These are phyloP conservation scores for Candida gigantensis DNA, from an alignment of 1,139 yeast genomes.

Conservation along the genomic window DNA sequence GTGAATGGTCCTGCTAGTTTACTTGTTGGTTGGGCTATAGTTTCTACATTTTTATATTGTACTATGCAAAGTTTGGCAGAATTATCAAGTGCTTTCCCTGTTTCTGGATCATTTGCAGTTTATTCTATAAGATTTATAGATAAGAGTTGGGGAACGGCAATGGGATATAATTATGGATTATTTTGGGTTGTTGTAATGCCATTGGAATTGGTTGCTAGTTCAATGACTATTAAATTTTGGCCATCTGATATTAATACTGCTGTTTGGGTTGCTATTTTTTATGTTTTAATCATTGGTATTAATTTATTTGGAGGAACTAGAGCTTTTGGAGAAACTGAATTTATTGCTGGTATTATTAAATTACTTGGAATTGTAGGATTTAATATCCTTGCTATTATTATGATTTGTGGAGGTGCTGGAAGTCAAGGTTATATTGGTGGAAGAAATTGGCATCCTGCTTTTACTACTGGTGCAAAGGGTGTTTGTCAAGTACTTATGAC, in stretches of 20 bases:
- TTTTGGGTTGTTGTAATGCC: constrained; percentile 74
- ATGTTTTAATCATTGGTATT: constrained; percentile 53
- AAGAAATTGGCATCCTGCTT: constrained; percentile 57
- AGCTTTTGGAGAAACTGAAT: constrained; percentile 72
- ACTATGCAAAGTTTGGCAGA: constrained; percentile 73
- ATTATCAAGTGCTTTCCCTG: constrained; percentile 65
- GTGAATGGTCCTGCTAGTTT: constrained; percentile 44
- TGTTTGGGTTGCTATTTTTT: constrained; percentile 69
- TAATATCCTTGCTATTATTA: constrained; percentile 66
- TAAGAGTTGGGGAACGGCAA: constrained; percentile 74
- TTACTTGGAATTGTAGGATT: constrained; percentile 66
- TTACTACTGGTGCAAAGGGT: constrained; percentile 63
- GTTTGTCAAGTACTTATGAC: constrained; percentile 42
- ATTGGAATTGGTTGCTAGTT: constrained; percentile 69
- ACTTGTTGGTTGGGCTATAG: constrained; percentile 45
- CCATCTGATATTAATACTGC: constrained; percentile 55
- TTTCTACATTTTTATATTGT: constrained; percentile 52
- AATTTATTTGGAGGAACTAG: constrained; percentile 58
- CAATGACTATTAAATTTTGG: constrained; percentile 71
- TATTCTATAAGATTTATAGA: constrained; percentile 66
- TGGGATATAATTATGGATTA: constrained; percentile 69
- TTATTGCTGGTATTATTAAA: constrained; percentile 59
- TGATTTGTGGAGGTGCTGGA: constrained; percentile 65
- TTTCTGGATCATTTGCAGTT: constrained; percentile 71
- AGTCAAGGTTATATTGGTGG: constrained; percentile 57